These are phyloP conservation scores for Strigomonas culicis DNA, from an alignment of 208 protist genomes.

Conservation along the genomic window DNA sequence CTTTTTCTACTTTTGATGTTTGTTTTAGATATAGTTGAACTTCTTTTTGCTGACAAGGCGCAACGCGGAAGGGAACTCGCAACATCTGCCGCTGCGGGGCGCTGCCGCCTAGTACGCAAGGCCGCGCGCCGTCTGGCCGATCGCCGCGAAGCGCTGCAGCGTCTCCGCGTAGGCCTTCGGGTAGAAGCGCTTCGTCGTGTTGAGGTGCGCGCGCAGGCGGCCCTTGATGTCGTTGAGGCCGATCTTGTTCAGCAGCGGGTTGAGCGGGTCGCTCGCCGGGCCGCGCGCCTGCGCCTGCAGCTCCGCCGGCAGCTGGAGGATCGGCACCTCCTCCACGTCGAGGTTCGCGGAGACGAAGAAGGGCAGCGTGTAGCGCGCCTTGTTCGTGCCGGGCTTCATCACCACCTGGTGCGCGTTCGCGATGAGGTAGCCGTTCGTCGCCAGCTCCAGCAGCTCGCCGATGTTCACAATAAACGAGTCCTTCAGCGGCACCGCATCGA, in stretches of 20 bases:
- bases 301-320: conserved; percentile 5
- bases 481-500: conserved; percentile 6
- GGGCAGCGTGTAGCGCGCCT: conserved; percentile 11
- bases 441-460: conserved; percentile 14
- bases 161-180: neutral
- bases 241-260: neutral
- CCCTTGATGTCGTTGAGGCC: conserved; percentile 7
- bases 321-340: neutral
- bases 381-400: conserved; percentile 3
- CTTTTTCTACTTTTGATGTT: too few species aligned
- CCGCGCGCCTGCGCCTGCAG: conserved; percentile 8
- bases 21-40: too few species aligned
- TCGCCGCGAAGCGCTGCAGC: neutral
- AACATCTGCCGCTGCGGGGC: too few species aligned
- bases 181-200: conserved; percentile 2
- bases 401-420: conserved; percentile 13
- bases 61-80: too few species aligned
- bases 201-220: conserved; percentile 6
- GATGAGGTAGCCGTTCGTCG: conserved; percentile 12
- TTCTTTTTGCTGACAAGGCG: too few species aligned
- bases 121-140: too few species aligned
- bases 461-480: conserved; percentile 14
- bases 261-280: neutral
- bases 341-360: conserved; percentile 12
- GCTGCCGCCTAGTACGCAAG: too few species aligned